These are phyloP conservation scores for Nyssa sinensis DNA, from an alignment of 148 eudicot species.

Conservation along the genomic window DNA sequence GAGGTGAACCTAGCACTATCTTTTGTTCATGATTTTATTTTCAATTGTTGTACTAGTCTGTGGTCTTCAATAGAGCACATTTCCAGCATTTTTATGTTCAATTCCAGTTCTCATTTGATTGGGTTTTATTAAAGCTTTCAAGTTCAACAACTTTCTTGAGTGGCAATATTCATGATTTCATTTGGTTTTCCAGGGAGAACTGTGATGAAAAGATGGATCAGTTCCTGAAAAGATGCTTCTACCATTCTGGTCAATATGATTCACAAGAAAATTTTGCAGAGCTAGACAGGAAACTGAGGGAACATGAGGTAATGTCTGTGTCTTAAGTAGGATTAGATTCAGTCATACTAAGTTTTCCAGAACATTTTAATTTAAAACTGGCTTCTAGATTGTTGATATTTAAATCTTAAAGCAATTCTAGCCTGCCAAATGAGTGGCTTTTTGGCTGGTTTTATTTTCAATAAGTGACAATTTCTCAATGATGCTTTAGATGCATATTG, in stretches of 20 bases:
- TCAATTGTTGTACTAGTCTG: not conserved
- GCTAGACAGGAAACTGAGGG: slow-evolving; percentile 73
- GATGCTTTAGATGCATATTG: no score
- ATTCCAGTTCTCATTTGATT: not conserved
- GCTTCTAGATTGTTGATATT: not conserved
- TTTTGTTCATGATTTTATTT: slow-evolving; percentile 11
- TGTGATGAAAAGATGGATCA: slow-evolving; percentile 88
- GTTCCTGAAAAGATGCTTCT: slow-evolving; percentile 81
- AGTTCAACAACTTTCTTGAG: slow-evolving; percentile 1
- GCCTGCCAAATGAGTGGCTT: not conserved
- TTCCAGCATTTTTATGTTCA: not conserved
- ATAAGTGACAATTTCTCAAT: not conserved
- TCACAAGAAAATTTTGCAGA: slow-evolving; percentile 57
- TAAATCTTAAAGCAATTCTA: not conserved
- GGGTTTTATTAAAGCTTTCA: not conserved
- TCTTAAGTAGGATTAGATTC: not conserved
- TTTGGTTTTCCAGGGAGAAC: slow-evolving; percentile 60
- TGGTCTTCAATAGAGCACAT: not conserved
- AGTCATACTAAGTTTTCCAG: not conserved
- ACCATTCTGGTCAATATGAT: slow-evolving; percentile 89
- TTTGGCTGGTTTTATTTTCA: not conserved
- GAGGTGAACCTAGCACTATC: slow-evolving; percentile 41
- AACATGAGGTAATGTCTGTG: slow-evolving; percentile 67
- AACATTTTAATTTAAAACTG: not conserved
- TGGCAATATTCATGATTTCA: not conserved